These are phyloP conservation scores for Globomyces pollinis-pini DNA, from an alignment of 192 early-diverging fungal species.

Conservation along the genomic window DNA sequence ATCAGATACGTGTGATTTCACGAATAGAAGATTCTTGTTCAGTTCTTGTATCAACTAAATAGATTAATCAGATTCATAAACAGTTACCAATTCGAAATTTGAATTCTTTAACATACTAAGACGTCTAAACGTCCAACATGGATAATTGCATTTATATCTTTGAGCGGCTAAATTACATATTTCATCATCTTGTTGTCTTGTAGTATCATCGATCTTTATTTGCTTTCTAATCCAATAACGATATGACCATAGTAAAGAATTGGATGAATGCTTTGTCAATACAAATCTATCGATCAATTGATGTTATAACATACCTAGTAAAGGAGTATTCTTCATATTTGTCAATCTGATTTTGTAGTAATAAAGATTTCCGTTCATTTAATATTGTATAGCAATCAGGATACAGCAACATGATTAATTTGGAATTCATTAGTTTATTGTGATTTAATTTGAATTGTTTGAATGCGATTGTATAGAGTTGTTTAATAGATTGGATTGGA, in stretches of 20 bases:
- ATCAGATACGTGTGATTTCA: no score
- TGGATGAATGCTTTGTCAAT: background rate
- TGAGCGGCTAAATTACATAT: background rate
- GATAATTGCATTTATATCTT: constrained; percentile 12
- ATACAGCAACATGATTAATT: background rate
- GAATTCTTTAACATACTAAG: background rate
- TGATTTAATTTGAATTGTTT: background rate
- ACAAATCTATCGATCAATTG: no score
- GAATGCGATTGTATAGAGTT: background rate
- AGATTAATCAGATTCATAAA: no score
- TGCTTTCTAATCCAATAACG: background rate
- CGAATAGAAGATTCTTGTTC: no score
- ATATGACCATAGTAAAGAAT: background rate
- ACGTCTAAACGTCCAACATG: constrained; percentile 10
- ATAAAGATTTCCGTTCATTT: background rate
- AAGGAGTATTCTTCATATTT: background rate
- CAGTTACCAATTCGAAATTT: no score
- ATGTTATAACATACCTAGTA: no score
- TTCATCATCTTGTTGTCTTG: background rate
- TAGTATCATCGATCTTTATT: background rate
- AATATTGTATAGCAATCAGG: constrained; percentile 9
- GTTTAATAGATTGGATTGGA: background rate
- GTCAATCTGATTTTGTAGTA: background rate
- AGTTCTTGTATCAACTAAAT: no score
- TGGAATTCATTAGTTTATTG: background rate